Evolutionary conservation across 257 asterid species (phyloP), one percentile per base, ranked within the genome.

Genomic region (Solanum megistacrolobum): DNA sequence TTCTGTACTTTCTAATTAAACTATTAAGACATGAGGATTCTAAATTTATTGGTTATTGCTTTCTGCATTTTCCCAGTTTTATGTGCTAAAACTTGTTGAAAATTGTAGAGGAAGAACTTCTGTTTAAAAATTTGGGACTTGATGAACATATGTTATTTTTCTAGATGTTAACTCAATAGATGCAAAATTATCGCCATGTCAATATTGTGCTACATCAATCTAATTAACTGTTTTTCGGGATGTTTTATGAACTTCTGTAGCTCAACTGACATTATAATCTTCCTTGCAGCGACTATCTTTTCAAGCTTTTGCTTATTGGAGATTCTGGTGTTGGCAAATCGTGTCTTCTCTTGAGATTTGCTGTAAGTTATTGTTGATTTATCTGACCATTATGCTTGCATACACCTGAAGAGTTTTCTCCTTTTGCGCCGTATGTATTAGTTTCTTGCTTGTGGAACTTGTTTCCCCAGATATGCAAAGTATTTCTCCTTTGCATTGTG

Each of bases 261-360:
- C 68, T 81, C 68, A 81, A 48, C 71, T 82, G 31, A 48, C 43
- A 48, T 10, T 29, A 48, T 48, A 12, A 5, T 48, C 68, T 83
- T 66, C 35, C 68, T 20, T 89, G 86, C 93, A 94, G 97, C 13
- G 97, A 94, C 90, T 94, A 93, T 91, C 95, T 94, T 73, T 94
- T 94, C 79, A 94, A 94, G 93, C 97, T 94, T 87, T 91, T 94
- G 94, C 93, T 94, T 38, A 94, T 94, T 89, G 97, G 97, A 89
- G 97, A 94, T 85, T 94, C 96, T 5, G 96, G 96, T 85, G 96
- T 94, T 34, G 96, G 96, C 52, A 94, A 94, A 90, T 94, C 97
- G 43, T 94, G 96, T 85, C 96, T 94, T 88, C 97, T 94, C 88
- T 89, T 94, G 84, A 93, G 97, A 91, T 94, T 94, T 92, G 97